A percentile compares a stretch with the other conserved stretches of the same genome.
Conservation (phyloP, 345 rosid genomes). For the Linum tenue region DNA sequence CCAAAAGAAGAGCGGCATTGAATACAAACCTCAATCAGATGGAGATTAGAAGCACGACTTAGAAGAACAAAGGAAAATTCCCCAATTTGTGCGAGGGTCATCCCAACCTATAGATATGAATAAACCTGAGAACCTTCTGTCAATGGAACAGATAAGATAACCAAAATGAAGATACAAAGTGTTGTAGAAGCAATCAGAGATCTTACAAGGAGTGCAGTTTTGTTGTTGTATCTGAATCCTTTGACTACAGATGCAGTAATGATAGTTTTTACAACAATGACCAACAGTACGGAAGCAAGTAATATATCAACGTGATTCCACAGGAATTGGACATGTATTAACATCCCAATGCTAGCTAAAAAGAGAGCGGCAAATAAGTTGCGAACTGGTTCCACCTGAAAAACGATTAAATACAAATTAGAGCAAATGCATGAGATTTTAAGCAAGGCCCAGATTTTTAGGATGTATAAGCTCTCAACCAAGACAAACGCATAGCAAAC, state of each 20-base stretch:
- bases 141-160: conserved; percentile 3
- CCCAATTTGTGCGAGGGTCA: conserved; percentile 96
- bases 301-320: conserved; percentile 91
- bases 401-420: background rate
- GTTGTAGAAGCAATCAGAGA: background rate
- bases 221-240: conserved; percentile 84
- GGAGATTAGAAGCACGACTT: conserved; percentile 96
- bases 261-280: conserved; percentile 60
- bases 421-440: background rate
- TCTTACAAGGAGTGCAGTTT: conserved; percentile 78
- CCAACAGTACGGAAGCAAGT: conserved; percentile 71
- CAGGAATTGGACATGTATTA: conserved; percentile 80
- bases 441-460: background rate
- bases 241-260: conserved; percentile 63
- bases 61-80: conserved; percentile 95
- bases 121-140: conserved; percentile 16
- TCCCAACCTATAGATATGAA: conserved; percentile 53
- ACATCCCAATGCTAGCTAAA: conserved; percentile 90
- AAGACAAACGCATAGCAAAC: background rate
- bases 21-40: conserved; percentile 72
- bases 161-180: conserved; percentile 2
- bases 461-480: background rate
- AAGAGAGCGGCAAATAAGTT: conserved; percentile 90
- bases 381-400: conserved; percentile 86
- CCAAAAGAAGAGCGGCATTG: background rate